Base-by-base conservation (phyloP, 75 land plant species). In the Pinus taeda region DNA sequence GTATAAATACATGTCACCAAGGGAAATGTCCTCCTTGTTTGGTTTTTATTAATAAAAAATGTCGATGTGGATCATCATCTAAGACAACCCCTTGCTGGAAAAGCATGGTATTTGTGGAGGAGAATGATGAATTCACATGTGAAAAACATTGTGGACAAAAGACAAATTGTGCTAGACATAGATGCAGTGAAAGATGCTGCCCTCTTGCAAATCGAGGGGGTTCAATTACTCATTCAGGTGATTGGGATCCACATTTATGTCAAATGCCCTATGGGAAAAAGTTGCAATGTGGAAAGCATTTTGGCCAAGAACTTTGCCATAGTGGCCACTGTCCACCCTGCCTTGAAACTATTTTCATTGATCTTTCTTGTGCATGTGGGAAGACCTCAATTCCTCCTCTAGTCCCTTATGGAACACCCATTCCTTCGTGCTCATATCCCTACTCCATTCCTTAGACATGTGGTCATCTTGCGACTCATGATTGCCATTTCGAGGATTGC, bases 281-380 rank as follows among this genome's bases (percentile, higher is more conserved):
- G 83, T 85, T 97, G 62, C 79, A 92, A 60, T 97, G 99, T 76
- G 92, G 95, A 21, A 89, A 95, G 72, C 99, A 97, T 80, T 80
- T 78, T 15, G 95, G 99, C 74, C 78, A 88, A 58, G 85, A 89
- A 33, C 88, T 91, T 11, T 97, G 99, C 74, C 99, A 97, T 74
- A 85, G 88, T 74, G 99, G 99, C 20, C 91, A 97, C 75, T 97
- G 99, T 73, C 96, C 92, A 67, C 96, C 99, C 14, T 97, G 98
- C 76, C 84, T 93, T 55, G 95, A 92, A 75, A 93, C 99, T 18
- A 91, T 90, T 37, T 97, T 97, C 76, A 89, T 89, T 26, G 99
- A 97, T 65, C 84, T 97, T 60, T 80, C 93, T 3, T 97, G 99
- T 86, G 95, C 99, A 14, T 97, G 99, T 85, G 98, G 99, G 22